Evolutionary conservation across 371 early-diverging fungal genomes (phyloP).

Genomic region (Conidiobolus incongruus): DNA sequence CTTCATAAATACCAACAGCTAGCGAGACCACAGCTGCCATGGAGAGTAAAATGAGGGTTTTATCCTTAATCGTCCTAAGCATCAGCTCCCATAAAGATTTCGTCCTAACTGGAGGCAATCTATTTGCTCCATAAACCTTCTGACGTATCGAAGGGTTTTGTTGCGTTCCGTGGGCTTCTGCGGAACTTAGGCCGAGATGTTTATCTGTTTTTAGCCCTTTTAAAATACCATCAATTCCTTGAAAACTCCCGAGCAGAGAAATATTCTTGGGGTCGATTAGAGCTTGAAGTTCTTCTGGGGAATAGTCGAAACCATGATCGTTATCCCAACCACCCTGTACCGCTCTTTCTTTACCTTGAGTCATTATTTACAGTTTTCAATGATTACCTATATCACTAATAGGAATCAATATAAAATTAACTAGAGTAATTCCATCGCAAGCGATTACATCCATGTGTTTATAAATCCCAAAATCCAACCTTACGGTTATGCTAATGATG

Average conservation of each 20-base stretch:
- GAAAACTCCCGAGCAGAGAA: neutral
- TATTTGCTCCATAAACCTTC: constrained; percentile 30
- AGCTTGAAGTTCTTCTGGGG: neutral
- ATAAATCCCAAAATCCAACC: no score
- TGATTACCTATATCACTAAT: no score
- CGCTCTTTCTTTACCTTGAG: no score
- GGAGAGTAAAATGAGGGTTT: constrained; percentile 43
- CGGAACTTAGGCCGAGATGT: neutral
- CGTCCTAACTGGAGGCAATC: constrained; percentile 34
- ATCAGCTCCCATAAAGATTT: constrained; percentile 44
- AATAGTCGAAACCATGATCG: no score
- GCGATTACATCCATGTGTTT: no score
- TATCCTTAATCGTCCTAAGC: constrained; percentile 67
- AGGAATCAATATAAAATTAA: no score
- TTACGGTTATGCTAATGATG: no score
- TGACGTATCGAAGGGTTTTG: constrained; percentile 8
- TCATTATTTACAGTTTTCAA: no score
- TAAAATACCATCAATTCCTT: neutral
- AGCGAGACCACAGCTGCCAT: constrained; percentile 72
- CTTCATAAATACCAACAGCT: constrained; percentile 67
- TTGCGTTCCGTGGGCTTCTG: neutral
- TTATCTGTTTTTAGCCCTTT: neutral
- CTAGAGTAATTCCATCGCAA: no score
- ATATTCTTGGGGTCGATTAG: constrained; percentile 2
- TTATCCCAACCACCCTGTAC: no score